Percentiles rank a stretch among this genome's conserved stretches.
These are phyloP conservation scores for Castanea sativa DNA, from an alignment of 306 rosid species.

Conservation along the genomic window DNA sequence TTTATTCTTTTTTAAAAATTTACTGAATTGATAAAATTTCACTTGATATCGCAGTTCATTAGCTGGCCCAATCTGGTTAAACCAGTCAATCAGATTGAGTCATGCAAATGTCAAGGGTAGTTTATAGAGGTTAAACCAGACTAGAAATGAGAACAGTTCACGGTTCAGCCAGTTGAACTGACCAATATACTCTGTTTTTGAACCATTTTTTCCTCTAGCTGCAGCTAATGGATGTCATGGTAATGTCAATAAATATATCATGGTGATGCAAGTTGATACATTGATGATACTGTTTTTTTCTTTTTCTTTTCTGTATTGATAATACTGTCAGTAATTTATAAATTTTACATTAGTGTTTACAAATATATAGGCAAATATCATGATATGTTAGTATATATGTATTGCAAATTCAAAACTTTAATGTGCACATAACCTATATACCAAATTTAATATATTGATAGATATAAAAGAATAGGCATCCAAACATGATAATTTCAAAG, in stretches of 20 bases:
- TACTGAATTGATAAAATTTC: background rate
- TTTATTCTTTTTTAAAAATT: background rate
- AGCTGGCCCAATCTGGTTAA: background rate
- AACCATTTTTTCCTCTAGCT: background rate
- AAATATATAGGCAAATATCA: background rate
- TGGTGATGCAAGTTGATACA: too few relatives aligned
- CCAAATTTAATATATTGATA: background rate
- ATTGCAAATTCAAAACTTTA: background rate
- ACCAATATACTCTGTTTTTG: background rate
- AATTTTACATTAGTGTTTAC: too few relatives aligned
- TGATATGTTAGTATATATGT: background rate
- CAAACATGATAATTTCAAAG: slow-evolving; percentile 9
- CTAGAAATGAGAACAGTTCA: background rate
- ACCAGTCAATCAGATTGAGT: background rate
- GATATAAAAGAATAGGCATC: slow-evolving; percentile 6
- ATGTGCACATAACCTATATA: background rate
- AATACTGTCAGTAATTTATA: background rate
- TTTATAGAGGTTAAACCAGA: background rate
- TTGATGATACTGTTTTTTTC: too few relatives aligned
- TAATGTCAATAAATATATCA: background rate
- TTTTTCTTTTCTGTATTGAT: background rate
- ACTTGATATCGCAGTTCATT: background rate
- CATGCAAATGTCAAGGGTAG: background rate
- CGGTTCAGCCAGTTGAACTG: background rate
- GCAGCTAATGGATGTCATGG: background rate